These are phyloP conservation scores for Lagenidium giganteum DNA, from an alignment of 352 stramenopile species.

Conservation along the genomic window DNA sequence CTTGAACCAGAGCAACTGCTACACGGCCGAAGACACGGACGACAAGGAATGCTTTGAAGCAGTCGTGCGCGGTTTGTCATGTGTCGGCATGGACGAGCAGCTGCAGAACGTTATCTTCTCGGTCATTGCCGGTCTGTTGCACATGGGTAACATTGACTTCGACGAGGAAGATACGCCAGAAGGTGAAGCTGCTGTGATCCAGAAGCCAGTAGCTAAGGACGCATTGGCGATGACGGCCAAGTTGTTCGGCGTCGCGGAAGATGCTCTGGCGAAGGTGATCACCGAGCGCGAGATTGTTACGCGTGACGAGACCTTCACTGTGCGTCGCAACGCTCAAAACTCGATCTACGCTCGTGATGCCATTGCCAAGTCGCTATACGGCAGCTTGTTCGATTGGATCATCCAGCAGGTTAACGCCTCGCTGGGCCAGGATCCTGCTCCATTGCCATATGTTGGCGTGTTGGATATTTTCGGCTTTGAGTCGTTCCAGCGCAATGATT, in stretches of 20 bases:
- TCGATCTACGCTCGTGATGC: conserved; percentile 88
- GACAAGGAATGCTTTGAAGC: conserved; percentile 80
- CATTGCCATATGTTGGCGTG: conserved; percentile 87
- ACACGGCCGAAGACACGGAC: conserved; percentile 89
- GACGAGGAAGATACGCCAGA: conserved; percentile 85
- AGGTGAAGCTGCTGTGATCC: conserved; percentile 68
- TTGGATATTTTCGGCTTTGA: conserved; percentile 92
- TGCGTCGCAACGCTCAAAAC: conserved; percentile 76
- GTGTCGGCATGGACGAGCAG: conserved; percentile 66
- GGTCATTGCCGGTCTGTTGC: conserved; percentile 91
- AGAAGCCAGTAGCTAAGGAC: conserved; percentile 60
- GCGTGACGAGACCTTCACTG: conserved; percentile 76
- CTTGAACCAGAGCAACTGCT: conserved; percentile 93
- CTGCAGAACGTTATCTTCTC: conserved; percentile 86
- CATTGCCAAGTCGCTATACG: conserved; percentile 93
- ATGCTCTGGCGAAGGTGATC: conserved; percentile 73
- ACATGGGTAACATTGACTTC: conserved; percentile 96
- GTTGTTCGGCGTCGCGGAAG: conserved; percentile 63
- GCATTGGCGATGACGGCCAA: conserved; percentile 45
- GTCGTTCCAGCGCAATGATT: conserved; percentile 88
- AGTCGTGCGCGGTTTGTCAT: conserved; percentile 65
- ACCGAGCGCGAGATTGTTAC: conserved; percentile 85
- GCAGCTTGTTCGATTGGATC: conserved; percentile 91
- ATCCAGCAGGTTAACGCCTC: conserved; percentile 89
- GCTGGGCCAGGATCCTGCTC: conserved; percentile 70